Percentiles rank a stretch among this genome's conserved stretches.
phyloP scores from a whole-genome alignment of 257 asterid genomes.

The Primulina huaijiensis region DNA sequence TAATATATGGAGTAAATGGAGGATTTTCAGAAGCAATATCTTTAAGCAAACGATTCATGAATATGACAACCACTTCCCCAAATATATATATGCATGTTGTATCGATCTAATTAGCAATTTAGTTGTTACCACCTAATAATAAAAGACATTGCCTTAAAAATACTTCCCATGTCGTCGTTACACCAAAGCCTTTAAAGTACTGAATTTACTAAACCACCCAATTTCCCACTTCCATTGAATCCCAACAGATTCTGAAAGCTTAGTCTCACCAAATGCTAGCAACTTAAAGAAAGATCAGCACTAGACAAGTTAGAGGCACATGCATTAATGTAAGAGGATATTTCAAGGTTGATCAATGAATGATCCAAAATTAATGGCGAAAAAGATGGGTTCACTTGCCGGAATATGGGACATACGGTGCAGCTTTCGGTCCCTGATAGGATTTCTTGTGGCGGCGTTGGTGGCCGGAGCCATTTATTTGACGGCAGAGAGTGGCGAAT shows the following conservation, averaged over 20 bases:
- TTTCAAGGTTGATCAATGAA: neutral
- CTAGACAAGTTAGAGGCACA: slow-evolving; percentile 6
- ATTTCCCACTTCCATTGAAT: slow-evolving; percentile 31
- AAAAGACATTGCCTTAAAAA: neutral
- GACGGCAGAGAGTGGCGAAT: slow-evolving; percentile 49
- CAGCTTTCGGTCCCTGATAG: slow-evolving; percentile 54
- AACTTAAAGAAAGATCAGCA: slow-evolving; percentile 23
- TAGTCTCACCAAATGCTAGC: slow-evolving; percentile 38
- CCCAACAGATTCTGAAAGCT: slow-evolving; percentile 37
- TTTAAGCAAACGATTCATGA: too few species aligned
- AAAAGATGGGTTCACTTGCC: slow-evolving; percentile 30
- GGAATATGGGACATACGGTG: slow-evolving; percentile 49
- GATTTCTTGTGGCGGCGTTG: slow-evolving; percentile 42
- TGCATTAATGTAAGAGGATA: slow-evolving; percentile 15
- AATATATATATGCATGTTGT: too few species aligned
- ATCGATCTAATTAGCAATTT: neutral
- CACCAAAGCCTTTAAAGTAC: neutral
- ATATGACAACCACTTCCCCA: too few species aligned
- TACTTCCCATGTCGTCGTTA: neutral
- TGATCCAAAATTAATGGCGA: slow-evolving; percentile 25
- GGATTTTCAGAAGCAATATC: too few species aligned
- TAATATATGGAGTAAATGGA: too few species aligned
- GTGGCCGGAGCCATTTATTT: slow-evolving; percentile 57
- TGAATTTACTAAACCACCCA: slow-evolving; percentile 34
- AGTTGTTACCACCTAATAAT: neutral